Conservation (phyloP, 2,329 filamentous ascomycete species). For the Colletotrichum magnum region DNA sequence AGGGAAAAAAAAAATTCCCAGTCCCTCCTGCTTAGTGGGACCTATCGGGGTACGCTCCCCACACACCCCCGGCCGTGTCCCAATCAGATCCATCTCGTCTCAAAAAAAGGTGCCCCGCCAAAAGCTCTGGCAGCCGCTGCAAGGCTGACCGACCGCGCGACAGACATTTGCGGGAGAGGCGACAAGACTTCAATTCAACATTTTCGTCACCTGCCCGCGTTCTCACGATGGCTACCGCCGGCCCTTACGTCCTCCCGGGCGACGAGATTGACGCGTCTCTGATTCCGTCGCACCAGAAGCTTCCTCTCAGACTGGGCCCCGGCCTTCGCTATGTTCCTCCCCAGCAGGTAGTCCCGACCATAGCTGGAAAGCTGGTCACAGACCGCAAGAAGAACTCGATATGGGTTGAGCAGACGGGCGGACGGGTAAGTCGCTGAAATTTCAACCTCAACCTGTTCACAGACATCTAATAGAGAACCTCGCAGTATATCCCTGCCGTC, state of each 20-base stretch:
- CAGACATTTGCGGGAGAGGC: conserved; percentile 10
- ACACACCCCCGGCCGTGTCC: conserved; percentile 28
- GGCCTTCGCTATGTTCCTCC: conserved; percentile 87
- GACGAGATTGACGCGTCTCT: conserved; percentile 77
- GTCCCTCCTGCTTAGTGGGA: conserved; percentile 28
- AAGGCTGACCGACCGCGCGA: conserved; percentile 37
- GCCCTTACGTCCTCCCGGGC: conserved; percentile 84
- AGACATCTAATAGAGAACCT: conserved; percentile 47
- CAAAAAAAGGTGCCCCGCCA: conserved; percentile 35
- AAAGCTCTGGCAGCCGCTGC: conserved; percentile 42
- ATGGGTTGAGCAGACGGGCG: conserved; percentile 80
- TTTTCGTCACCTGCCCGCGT: conserved; percentile 1
- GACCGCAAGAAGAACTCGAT: conserved; percentile 82
- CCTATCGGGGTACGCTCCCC: conserved; percentile 1
- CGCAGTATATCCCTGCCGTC: conserved; percentile 82
- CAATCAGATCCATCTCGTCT: conserved; percentile 31
- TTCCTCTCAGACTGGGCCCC: conserved; percentile 84
- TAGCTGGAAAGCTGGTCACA: conserved; percentile 76
- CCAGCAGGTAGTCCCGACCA: conserved; percentile 77
- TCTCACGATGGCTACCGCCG: conserved; percentile 68
- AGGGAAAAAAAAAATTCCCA: conserved; percentile 39
- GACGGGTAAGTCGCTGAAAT: conserved; percentile 69
- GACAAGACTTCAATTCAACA: conserved; percentile 25
- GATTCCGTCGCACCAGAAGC: conserved; percentile 77
- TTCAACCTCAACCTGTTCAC: neutral